Conservation (phyloP, 164 flowering plant species). For the Tinospora cordifolia region DNA sequence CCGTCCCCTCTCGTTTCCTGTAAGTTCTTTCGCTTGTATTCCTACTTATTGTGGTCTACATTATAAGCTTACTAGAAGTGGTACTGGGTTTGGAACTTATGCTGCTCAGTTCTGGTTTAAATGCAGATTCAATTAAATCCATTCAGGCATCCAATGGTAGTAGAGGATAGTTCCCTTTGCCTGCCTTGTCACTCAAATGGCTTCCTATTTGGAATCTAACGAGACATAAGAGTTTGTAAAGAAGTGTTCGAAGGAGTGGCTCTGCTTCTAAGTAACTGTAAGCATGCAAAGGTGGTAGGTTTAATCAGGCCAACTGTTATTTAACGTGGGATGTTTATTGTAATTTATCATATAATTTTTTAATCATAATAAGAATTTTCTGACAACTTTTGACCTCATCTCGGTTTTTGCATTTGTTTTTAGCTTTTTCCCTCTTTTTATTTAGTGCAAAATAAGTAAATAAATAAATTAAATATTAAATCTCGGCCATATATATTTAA, state of each 20-base stretch:
- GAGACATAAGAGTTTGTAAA: conserved; percentile 1
- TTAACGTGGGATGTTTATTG: too few species aligned
- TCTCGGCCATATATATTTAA: too few species aligned
- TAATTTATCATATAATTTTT: too few species aligned
- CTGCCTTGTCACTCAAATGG: conserved; percentile 92
- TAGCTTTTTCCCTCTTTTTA: too few species aligned
- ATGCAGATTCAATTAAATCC: conserved; percentile 91
- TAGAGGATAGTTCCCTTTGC: conserved; percentile 57
- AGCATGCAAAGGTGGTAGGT: too few species aligned
- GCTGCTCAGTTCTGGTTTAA: conserved; percentile 9
- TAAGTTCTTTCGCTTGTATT: conserved; percentile 21
- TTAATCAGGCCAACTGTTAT: too few species aligned
- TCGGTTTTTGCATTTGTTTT: too few species aligned
- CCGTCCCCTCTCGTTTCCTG: conserved; percentile 43
- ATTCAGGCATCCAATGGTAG: conserved; percentile 80
- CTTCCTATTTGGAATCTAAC: conserved; percentile 74
- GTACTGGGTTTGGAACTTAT: not conserved
- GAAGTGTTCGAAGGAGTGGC: not conserved
- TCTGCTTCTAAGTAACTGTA: not conserved
- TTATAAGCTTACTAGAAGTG: not conserved
- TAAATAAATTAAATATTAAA: too few species aligned
- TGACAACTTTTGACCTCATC: too few species aligned
- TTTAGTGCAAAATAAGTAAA: too few species aligned
- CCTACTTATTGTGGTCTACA: not conserved
- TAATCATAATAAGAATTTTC: too few species aligned